A percentile compares a stretch with the other conserved stretches of the same genome.
phyloP scores from a whole-genome alignment of 2,329 filamentous ascomycete genomes.

The Drechslera avenae region DNA sequence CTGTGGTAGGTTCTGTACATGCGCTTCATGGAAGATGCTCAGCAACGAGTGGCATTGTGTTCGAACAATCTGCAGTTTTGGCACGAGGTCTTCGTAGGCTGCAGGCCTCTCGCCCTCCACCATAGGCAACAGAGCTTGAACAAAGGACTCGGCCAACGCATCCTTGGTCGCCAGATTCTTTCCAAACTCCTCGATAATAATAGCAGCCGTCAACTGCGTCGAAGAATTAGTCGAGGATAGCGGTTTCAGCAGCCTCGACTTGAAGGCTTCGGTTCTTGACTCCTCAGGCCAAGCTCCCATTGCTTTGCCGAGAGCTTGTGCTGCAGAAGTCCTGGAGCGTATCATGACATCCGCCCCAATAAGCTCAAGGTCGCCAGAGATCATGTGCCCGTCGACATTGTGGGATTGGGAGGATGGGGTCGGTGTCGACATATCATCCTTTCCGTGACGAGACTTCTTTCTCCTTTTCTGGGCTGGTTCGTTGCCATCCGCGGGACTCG shows the following conservation, averaged over 20 bases:
- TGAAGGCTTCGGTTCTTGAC: slow-evolving; percentile 66
- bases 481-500: slow-evolving; percentile 41
- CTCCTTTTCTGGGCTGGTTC: slow-evolving; percentile 74
- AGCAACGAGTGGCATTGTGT: slow-evolving; percentile 90
- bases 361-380: slow-evolving; percentile 93
- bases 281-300: slow-evolving; percentile 75
- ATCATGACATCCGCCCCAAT: slow-evolving; percentile 89
- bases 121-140: slow-evolving; percentile 70
- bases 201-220: slow-evolving; percentile 80
- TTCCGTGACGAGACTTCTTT: slow-evolving; percentile 77
- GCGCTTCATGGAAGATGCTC: slow-evolving; percentile 80
- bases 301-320: slow-evolving; percentile 82
- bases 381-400: slow-evolving; percentile 97
- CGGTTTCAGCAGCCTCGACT: slow-evolving; percentile 66
- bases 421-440: slow-evolving; percentile 61
- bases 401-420: slow-evolving; percentile 68
- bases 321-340: slow-evolving; percentile 84
- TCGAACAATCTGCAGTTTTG: slow-evolving; percentile 84
- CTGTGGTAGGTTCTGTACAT: slow-evolving; percentile 68
- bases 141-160: slow-evolving; percentile 63
- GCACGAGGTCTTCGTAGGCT: slow-evolving; percentile 88
- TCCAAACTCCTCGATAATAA: slow-evolving; percentile 88
- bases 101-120: slow-evolving; percentile 80
- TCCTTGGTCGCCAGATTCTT: slow-evolving; percentile 55
- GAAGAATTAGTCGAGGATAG: slow-evolving; percentile 78